Evolutionary conservation across 805 yeast genomes (phyloP), one percentile per base, ranked within the genome.

Genomic region (Yamadazyma insecticola): DNA sequence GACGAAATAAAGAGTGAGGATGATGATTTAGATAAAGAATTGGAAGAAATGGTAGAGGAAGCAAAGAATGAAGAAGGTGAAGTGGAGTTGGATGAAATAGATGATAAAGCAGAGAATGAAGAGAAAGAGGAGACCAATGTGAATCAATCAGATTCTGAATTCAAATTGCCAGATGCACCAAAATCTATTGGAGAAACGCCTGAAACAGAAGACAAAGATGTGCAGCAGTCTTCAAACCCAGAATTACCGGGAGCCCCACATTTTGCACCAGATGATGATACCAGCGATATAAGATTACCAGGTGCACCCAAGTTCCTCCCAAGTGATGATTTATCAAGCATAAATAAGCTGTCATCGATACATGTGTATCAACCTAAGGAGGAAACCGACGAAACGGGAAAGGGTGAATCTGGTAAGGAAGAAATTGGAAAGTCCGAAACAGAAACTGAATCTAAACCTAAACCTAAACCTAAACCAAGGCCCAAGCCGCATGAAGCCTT

Each of bases 251-350:
- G 64, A 1, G 69, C 60, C 0, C 70, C 70, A 3, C 62, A 55
- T 29, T 52, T 59, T 31, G 43, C 51, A 5, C 66, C 62, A 0
- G 48, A 48, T 11, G 53, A 46, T 22, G 51, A 44, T 12, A 39
- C 33, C 7, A n/a, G n/a, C n/a, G 51, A 45, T 9, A 41, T 63
- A 13, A 51, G 48, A 32, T 47, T 65, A 17, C 71, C 71, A 0
- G 70, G 70, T 1, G 69, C 67, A 1, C 71, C 71, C 6, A 57
- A 47, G 32, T 60, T 56, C 42, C 44, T 63, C 15, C 70, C 71
- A 1, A 65, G 60, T 32, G 65, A 57, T 24, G 70, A 62, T 24
- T 27, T 58, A 13, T 39, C 59, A 4, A 52, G 46, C 22, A 63
- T 65, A 22, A 63, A 62, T 40, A 63, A 60, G 36, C 47, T 40